Conservation (phyloP, 129 eudicot species). For the Flaveria sonorensis region DNA sequence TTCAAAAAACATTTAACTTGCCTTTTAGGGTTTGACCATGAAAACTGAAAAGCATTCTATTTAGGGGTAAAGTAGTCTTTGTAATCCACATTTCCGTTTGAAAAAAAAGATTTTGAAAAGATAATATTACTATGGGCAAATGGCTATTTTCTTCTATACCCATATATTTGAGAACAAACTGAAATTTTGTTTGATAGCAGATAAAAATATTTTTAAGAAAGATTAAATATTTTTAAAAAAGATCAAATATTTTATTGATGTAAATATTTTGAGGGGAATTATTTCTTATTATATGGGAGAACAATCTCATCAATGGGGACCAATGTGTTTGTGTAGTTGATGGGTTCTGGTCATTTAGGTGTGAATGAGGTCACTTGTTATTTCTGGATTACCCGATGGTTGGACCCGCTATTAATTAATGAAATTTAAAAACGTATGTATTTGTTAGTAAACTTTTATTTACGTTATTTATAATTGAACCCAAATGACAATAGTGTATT, state of each 20-base stretch:
- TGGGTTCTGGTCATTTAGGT: conserved; percentile 32
- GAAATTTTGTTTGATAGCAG: not conserved
- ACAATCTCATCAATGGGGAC: conserved; percentile 37
- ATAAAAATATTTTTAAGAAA: too few relatives aligned
- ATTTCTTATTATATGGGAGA: conserved; percentile 14
- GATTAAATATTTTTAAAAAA: not conserved
- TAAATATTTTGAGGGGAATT: not conserved
- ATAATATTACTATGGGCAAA: not conserved
- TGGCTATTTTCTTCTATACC: not conserved
- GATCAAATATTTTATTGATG: not conserved
- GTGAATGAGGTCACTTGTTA: conserved; percentile 34
- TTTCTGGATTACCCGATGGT: conserved; percentile 21
- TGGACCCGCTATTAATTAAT: conserved; percentile 12
- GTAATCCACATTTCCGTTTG: not conserved
- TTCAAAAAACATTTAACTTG: not conserved
- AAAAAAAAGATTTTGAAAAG: not conserved
- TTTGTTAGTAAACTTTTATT: not conserved
- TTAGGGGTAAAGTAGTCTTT: not conserved
- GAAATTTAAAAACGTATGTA: not conserved
- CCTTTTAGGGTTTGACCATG: not conserved
- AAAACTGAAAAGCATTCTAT: not conserved
- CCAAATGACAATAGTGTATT: too few relatives aligned
- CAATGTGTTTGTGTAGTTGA: conserved; percentile 28
- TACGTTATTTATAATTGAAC: too few relatives aligned
- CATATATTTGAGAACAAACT: not conserved